Conservation (phyloP, 306 rosid species). For the Sphenostylis stenocarpa region DNA sequence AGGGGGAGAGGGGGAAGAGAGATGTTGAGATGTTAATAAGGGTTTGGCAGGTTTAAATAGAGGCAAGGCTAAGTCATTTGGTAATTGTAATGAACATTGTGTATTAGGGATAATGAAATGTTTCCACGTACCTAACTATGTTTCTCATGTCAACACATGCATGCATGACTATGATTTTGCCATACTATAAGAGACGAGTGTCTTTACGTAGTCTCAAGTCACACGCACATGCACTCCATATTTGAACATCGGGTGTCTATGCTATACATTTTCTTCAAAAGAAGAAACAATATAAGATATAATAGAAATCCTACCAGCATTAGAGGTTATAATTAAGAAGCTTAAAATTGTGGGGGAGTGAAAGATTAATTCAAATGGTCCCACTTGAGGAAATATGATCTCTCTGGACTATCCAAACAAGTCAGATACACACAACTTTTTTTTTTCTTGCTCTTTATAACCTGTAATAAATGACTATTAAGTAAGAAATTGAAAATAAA, state of each 20-base stretch:
- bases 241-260: background rate
- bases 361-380: background rate
- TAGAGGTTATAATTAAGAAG: too few relatives aligned
- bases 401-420: too few relatives aligned
- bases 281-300: background rate
- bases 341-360: background rate
- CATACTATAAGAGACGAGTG: background rate
- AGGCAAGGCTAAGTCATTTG: conserved; percentile 27
- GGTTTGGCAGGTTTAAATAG: conserved; percentile 67
- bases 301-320: background rate
- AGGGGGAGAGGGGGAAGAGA: conserved; percentile 6
- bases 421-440: too few relatives aligned
- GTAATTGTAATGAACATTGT: conserved; percentile 27
- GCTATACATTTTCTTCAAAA: background rate
- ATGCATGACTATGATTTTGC: conserved; percentile 35
- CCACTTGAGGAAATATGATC: too few relatives aligned
- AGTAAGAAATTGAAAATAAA: too few relatives aligned
- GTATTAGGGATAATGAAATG: conserved; percentile 24
- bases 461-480: too few relatives aligned
- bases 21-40: conserved; percentile 26
- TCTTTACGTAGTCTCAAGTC: background rate
- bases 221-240: background rate
- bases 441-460: too few relatives aligned
- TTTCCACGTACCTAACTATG: conserved; percentile 45
- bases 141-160: conserved; percentile 36